Conservation (phyloP, 257 asterid species). For the Nicotiana tomentosiformis region DNA sequence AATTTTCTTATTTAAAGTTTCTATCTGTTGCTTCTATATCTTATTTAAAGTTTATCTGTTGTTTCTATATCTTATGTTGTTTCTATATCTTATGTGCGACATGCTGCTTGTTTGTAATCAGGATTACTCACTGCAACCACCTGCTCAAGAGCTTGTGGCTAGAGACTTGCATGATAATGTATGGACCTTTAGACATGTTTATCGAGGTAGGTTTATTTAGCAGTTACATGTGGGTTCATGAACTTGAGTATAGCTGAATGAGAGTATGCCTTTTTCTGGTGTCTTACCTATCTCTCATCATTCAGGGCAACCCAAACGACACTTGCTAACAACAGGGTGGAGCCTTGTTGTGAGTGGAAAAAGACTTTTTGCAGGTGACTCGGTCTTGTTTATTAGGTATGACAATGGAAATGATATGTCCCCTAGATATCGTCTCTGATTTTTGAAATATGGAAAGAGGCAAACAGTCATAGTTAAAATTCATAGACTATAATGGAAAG, state of each 20-base stretch:
- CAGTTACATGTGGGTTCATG: not conserved
- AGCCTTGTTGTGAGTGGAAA: constrained; percentile 88
- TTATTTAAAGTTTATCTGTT: not conserved
- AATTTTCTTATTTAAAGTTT: not conserved
- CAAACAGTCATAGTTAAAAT: not conserved
- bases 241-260: not conserved
- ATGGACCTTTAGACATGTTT: constrained; percentile 94
- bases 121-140: constrained; percentile 95
- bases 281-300: not conserved
- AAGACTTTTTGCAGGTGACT: constrained; percentile 86
- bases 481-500: not conserved
- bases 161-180: constrained; percentile 79
- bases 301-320: constrained; percentile 92
- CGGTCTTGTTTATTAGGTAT: constrained; percentile 86
- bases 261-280: not conserved
- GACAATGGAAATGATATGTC: not conserved
- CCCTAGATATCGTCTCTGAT: not conserved
- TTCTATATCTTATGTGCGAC: not conserved
- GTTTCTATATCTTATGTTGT: not conserved
- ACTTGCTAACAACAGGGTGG: constrained; percentile 95
- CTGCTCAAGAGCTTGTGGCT: constrained; percentile 92
- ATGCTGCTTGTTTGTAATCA: constrained; percentile 6
- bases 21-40: not conserved
- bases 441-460: not conserved
- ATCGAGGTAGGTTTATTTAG: constrained; percentile 55